These are phyloP conservation scores for Cyclotella cryptica DNA, from an alignment of 108 stramenopile species.

Conservation along the genomic window DNA sequence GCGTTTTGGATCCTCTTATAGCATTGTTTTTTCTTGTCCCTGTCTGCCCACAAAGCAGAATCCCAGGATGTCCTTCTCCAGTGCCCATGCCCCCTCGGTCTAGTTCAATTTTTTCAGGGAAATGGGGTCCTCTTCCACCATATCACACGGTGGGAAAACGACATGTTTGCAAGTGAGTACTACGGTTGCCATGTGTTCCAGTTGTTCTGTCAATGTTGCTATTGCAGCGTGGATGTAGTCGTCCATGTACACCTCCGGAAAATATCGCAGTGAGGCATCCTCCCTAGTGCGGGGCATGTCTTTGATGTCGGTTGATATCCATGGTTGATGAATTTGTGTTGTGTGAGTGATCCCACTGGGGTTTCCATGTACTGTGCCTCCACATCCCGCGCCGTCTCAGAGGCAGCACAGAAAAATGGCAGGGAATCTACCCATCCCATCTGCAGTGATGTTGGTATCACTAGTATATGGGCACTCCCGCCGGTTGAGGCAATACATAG, in stretches of 20 bases:
- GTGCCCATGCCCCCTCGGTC: neutral
- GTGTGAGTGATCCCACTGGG: neutral
- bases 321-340: neutral
- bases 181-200: neutral
- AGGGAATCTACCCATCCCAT: too few species aligned
- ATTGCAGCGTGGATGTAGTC: neutral
- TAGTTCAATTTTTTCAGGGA: neutral
- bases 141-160: neutral
- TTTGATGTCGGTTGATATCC: neutral
- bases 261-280: neutral
- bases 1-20: neutral
- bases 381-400: too few species aligned
- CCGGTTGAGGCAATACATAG: constrained; percentile 1
- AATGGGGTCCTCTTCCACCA: neutral
- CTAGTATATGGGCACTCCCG: neutral
- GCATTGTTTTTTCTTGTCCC: neutral
- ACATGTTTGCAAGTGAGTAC: too few species aligned
- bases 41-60: neutral
- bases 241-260: neutral
- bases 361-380: neutral
- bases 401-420: too few species aligned
- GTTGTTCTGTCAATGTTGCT: neutral
- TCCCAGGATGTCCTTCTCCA: constrained; percentile 2
- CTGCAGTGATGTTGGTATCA: too few species aligned
- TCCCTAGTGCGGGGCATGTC: neutral